Conservation (phyloP, 2,329 filamentous ascomycete genomes). For the Ilyonectria destructans region DNA sequence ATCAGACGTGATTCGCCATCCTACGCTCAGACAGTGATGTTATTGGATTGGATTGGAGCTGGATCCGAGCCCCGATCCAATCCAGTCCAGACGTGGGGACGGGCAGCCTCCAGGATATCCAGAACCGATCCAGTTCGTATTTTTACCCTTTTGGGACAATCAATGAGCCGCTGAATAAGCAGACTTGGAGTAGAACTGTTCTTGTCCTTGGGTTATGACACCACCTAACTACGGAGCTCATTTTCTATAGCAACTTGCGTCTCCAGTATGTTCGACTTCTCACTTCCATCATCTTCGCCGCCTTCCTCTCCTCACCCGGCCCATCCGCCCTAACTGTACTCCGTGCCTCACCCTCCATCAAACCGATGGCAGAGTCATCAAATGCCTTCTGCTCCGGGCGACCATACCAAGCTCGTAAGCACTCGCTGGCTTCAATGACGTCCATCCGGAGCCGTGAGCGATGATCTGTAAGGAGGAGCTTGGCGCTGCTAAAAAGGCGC, state of each 20-base stretch:
- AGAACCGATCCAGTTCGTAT: constrained; percentile 10
- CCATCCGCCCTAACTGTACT: background rate
- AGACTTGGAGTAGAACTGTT: constrained; percentile 7
- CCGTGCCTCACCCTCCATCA: constrained; percentile 6
- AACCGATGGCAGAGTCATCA: constrained; percentile 1
- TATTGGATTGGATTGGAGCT: constrained; percentile 13
- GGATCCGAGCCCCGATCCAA: constrained; percentile 7
- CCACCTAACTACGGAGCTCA: background rate
- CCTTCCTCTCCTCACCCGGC: constrained; percentile 4
- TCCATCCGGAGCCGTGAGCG: constrained; percentile 3
- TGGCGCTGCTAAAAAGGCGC: background rate
- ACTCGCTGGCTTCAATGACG: constrained; percentile 9
- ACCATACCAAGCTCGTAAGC: constrained; percentile 8
- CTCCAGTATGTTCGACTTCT: constrained; percentile 4
- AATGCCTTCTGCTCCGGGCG: constrained; percentile 10
- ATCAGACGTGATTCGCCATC: too few species aligned
- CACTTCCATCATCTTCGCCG: constrained; percentile 4
- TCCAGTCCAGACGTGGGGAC: constrained; percentile 9
- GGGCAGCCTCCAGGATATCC: constrained; percentile 10
- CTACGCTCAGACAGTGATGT: background rate
- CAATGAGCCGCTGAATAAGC: constrained; percentile 9
- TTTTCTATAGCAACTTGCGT: background rate
- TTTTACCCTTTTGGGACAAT: background rate
- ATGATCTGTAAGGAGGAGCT: constrained; percentile 9
- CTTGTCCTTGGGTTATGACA: background rate